Conservation (phyloP, 805 yeast genomes). For the Kurtzmaniella cleridarum region DNA sequence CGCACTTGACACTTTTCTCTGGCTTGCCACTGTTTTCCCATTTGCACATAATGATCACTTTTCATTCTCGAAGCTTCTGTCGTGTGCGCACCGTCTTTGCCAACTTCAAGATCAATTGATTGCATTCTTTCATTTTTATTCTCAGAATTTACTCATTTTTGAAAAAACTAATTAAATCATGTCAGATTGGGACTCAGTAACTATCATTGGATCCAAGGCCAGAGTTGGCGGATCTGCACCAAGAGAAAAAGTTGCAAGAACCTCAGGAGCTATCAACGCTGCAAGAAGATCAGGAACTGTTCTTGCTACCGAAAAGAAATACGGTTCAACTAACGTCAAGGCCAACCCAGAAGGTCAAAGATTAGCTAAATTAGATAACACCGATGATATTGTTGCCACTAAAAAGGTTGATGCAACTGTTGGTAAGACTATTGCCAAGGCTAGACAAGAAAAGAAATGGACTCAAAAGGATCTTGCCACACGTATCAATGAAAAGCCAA, state of each 20-base stretch:
- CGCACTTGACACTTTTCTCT: no score
- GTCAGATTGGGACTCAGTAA: conserved; percentile 89
- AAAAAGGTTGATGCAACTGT: conserved; percentile 80
- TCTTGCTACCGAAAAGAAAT: conserved; percentile 89
- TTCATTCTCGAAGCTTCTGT: no score
- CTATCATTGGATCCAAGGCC: conserved; percentile 84
- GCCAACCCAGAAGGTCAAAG: conserved; percentile 90
- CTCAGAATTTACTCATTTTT: no score
- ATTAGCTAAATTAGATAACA: conserved; percentile 86
- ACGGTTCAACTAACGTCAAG: conserved; percentile 53
- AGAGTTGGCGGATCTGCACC: conserved; percentile 88
- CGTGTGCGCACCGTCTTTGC: no score
- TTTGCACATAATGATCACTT: no score
- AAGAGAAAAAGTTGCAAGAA: conserved; percentile 74
- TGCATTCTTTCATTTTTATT: no score
- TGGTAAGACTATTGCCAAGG: conserved; percentile 82
- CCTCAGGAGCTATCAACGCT: conserved; percentile 75
- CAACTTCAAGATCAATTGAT: no score
- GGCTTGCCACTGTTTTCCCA: no score
- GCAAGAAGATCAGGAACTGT: conserved; percentile 92
- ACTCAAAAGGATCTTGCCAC: conserved; percentile 97
- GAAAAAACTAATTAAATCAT: conserved; percentile 11
- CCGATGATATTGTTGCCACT: conserved; percentile 89
- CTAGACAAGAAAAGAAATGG: conserved; percentile 79
- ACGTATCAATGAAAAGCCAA: conserved; percentile 92